Evolutionary conservation across 352 stramenopile genomes (phyloP), one percentile per base, ranked within the genome.

Genomic region (Thraustotheca clavata): DNA sequence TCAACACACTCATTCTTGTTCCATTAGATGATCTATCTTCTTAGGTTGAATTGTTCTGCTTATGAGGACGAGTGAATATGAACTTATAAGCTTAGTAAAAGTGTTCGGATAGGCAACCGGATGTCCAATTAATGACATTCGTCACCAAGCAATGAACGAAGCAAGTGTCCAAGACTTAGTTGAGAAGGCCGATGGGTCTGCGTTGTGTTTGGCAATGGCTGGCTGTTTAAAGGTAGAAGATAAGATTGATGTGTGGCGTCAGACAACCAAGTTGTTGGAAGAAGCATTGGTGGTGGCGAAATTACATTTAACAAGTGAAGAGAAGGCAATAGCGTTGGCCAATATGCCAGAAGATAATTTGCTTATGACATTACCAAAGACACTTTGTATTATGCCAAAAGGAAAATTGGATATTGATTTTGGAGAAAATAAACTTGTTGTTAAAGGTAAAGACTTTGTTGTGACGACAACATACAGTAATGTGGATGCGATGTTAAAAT

Each of bases 401-500:
- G 57, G 57, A n/a, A 65, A 65, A 32, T 46, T 65, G 41, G 57
- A 65, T 32, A 43, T 65, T 22, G 57, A 54, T 14, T 65, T 65
- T 39, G 57, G 57, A 40, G 57, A 65, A 2, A 38, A n/a, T 34
- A 43, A 65, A 18, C 36, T 65, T 12, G 35, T 41, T 5, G 38
- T 65, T 33, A 43, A 55, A 43, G 57, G 57, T 31, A 65, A 65
- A 26, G 57, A 65, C 27, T 65, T 54, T 33, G 41, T 38, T 31
- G 20, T 65, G 1, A 35, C 38, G 0, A 65, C 41, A 20, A 40
- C 57, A 22, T 65, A 65, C 57, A 35, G 16, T 1, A 65, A 65
- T 46, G 47, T 65, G 20, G 57, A 65, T 22, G 57, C 32, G 11
- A 24, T 65, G 35, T 46, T 65, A 40, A 65, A 65, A 33, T 46